A percentile compares a stretch with the other conserved stretches of the same genome.
These are phyloP conservation scores for Salvia rosmarinus DNA, from an alignment of 257 asterid genomes.

Conservation along the genomic window DNA sequence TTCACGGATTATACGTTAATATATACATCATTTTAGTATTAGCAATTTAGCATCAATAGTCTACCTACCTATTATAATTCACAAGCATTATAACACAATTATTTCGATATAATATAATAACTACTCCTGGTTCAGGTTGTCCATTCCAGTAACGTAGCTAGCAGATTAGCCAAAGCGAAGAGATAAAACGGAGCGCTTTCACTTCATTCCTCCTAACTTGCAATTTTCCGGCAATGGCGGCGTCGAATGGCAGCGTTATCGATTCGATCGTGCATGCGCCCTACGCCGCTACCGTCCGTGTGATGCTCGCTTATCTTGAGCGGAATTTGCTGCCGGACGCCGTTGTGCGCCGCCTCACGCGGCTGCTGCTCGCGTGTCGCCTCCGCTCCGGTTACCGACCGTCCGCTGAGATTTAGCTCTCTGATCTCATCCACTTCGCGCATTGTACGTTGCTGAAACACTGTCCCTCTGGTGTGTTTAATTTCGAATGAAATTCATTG, in stretches of 20 bases:
- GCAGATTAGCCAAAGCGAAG: slow-evolving; percentile 15
- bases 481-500: background rate
- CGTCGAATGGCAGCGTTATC: slow-evolving; percentile 43
- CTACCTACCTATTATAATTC: too few species aligned
- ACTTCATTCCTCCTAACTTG: slow-evolving; percentile 1
- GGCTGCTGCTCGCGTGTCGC: slow-evolving; percentile 71
- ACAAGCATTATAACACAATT: too few species aligned
- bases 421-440: slow-evolving; percentile 62
- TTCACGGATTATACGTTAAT: too few species aligned
- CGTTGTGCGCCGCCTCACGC: slow-evolving; percentile 75
- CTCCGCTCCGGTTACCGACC: slow-evolving; percentile 77
- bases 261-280: slow-evolving; percentile 57
- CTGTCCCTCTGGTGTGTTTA: background rate
- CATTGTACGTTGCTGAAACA: slow-evolving; percentile 45
- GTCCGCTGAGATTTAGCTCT: slow-evolving; percentile 59
- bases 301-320: slow-evolving; percentile 76
- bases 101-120: background rate
- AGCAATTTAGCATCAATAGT: too few species aligned
- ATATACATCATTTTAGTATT: too few species aligned
- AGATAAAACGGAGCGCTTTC: background rate
- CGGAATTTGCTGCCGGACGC: slow-evolving; percentile 85
- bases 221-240: slow-evolving; percentile 38
- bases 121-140: background rate
- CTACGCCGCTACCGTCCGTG: slow-evolving; percentile 65
- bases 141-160: background rate